Base-by-base conservation (phyloP, 164 flowering plant genomes). In the Protea cynaroides region DNA sequence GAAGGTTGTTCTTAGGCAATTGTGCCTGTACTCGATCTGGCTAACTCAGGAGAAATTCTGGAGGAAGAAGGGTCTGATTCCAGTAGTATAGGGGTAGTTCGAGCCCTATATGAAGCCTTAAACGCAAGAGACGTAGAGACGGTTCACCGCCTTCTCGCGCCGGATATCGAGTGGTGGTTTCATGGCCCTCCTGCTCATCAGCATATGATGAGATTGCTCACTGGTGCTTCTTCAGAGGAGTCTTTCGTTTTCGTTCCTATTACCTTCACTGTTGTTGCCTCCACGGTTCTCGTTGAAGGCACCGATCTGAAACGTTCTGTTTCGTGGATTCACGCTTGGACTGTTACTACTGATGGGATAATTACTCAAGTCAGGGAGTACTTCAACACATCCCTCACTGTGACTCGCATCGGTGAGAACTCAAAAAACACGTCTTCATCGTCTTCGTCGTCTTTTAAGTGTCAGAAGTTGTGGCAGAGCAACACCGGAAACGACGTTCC, bases 101-200 rank as follows among this genome's bases (percentile, higher is more conserved):
- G 67, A 74, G 83, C 88, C 82, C 85, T 92, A 5, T 92, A 92
- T 82, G 91, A 85, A 17, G 98, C 98, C 82, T 65, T 92, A 58
- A 80, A 70, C 66, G 17, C 75, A 10, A 84, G 86, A n/a, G 90
- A 89, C 94, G 91, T 81, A 0, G 78, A 69, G 47, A 77, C 84
- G 12, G 87, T 92, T 37, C 87, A 82, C 73, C 71, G 71, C 51
- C 75, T 89, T 8, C 79, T 92, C 12, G 89, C 86, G 53, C 74
- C 94, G 0, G 98, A 92, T 74, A 82, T 92, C 51, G 96, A 92
- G 86, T 89, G 96, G 96, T 86, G 95, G 92, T 92, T 92, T 83
- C 98, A 91, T 72, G 97, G 97, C 63, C 97, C 97, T 0, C 97
- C 96, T 0, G 40, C 88, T 11, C 88, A 82, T 81, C 98, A 92